These are phyloP conservation scores for Calvatia gigantea DNA, from an alignment of 768 basidiomycete species.

Conservation along the genomic window DNA sequence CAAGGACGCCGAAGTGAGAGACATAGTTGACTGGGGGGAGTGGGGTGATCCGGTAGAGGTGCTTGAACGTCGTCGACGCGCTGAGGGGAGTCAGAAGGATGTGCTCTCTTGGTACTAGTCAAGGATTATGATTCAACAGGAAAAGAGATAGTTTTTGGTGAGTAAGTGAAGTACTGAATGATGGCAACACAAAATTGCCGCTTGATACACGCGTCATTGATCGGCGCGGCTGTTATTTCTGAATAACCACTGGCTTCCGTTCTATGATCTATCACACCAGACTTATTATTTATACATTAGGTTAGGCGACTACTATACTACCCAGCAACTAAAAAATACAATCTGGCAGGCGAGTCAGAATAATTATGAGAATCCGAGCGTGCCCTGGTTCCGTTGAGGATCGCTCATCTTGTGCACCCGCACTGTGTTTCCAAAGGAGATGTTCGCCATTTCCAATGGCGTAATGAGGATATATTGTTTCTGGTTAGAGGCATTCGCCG, in stretches of 20 bases:
- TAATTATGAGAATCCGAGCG: constrained; percentile 24
- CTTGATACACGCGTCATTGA: constrained; percentile 10
- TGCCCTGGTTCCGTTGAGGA: constrained; percentile 66
- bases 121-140: neutral
- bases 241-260: neutral
- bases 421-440: constrained; percentile 64
- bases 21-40: constrained; percentile 5
- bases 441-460: constrained; percentile 86
- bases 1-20: constrained; percentile 15
- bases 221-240: neutral
- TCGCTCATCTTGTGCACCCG: constrained; percentile 76
- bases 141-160: neutral
- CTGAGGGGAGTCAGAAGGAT: neutral
- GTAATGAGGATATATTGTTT: constrained; percentile 96
- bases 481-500: constrained; percentile 80
- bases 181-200: neutral
- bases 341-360: neutral
- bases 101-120: neutral
- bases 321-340: neutral
- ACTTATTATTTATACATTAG: neutral
- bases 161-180: neutral
- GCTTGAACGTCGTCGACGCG: neutral
- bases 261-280: neutral
- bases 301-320: neutral
- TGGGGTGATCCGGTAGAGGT: neutral